Evolutionary conservation across 495 filamentous ascomycete genomes (phyloP).

Genomic region (Aspergillus ellipticus): DNA sequence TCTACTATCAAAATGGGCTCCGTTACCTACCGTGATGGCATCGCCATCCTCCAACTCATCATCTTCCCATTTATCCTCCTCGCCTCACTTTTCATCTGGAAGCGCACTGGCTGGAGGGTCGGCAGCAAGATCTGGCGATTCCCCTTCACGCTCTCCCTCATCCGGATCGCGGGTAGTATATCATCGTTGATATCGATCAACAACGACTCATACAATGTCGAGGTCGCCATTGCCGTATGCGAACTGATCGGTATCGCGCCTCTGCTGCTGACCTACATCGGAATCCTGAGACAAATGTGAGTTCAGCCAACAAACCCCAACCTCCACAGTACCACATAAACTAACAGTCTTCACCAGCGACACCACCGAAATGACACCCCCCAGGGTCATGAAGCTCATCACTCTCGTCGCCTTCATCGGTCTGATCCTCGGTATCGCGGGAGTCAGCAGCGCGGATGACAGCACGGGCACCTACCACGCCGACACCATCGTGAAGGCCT

Average conservation of each 20-base stretch:
- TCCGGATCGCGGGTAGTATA: slow-evolving; percentile 29
- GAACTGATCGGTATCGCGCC: slow-evolving; percentile 31
- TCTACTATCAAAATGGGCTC: slow-evolving; percentile 18
- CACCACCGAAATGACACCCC: slow-evolving; percentile 12
- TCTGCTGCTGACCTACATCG: slow-evolving; percentile 25
- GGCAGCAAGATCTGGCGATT: slow-evolving; percentile 28
- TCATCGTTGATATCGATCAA: slow-evolving; percentile 19
- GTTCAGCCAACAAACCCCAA: neutral
- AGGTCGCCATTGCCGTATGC: slow-evolving; percentile 21
- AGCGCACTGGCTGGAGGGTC: slow-evolving; percentile 24
- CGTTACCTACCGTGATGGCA: slow-evolving; percentile 22
- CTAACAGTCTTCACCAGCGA: slow-evolving; percentile 22
- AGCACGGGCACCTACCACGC: slow-evolving; percentile 6
- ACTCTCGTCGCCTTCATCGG: slow-evolving; percentile 21
- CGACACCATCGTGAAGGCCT: slow-evolving; percentile 18
- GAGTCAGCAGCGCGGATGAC: slow-evolving; percentile 16
- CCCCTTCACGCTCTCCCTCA: slow-evolving; percentile 26
- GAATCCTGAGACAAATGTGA: slow-evolving; percentile 29
- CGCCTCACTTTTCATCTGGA: slow-evolving; percentile 25
- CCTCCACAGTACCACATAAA: neutral
- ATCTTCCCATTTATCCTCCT: slow-evolving; percentile 24
- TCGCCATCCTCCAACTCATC: slow-evolving; percentile 31
- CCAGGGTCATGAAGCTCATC: slow-evolving; percentile 6
- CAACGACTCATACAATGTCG: slow-evolving; percentile 15
- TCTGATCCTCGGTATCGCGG: slow-evolving; percentile 28